A percentile compares a stretch with the other conserved stretches of the same genome.
phyloP scores from a whole-genome alignment of 2,329 filamentous ascomycete genomes.

The Pseudocercospora fuligena region DNA sequence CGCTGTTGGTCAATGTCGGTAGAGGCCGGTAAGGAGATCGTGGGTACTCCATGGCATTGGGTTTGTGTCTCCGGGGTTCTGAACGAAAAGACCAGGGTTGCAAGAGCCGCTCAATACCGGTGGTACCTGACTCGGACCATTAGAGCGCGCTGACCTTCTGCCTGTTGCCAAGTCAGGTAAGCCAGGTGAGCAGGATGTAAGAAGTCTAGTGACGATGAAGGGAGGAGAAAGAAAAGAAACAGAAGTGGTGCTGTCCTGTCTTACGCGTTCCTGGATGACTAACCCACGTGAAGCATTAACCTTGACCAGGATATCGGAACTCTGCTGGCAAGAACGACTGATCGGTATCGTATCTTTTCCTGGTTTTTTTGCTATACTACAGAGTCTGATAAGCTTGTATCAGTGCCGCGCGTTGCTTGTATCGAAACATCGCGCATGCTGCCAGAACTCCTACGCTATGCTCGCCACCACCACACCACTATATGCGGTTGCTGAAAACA shows the following conservation, averaged over 20 bases:
- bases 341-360: neutral
- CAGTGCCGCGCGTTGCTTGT: neutral
- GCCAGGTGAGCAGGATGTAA: neutral
- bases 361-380: neutral
- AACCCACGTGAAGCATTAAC: neutral
- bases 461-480: neutral
- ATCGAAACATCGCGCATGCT: neutral
- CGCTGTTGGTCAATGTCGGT: neutral
- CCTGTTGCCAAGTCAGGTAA: neutral
- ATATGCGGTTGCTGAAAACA: neutral
- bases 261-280: neutral
- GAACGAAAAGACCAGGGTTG: neutral
- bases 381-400: neutral
- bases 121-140: neutral
- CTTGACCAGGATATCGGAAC: neutral
- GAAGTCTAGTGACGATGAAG: neutral
- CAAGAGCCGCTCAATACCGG: neutral
- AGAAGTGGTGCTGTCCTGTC: neutral
- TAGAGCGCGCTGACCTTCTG: neutral
- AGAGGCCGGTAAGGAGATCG: neutral
- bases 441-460: slow-evolving; percentile 19
- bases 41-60: neutral
- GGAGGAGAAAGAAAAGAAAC: neutral
- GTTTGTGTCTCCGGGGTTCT: neutral
- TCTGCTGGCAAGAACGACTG: too few species aligned